Evolutionary conservation across 192 early-diverging fungal genomes (phyloP), one percentile per base, ranked within the genome.

Genomic region (Gamsiella multidivaricata): DNA sequence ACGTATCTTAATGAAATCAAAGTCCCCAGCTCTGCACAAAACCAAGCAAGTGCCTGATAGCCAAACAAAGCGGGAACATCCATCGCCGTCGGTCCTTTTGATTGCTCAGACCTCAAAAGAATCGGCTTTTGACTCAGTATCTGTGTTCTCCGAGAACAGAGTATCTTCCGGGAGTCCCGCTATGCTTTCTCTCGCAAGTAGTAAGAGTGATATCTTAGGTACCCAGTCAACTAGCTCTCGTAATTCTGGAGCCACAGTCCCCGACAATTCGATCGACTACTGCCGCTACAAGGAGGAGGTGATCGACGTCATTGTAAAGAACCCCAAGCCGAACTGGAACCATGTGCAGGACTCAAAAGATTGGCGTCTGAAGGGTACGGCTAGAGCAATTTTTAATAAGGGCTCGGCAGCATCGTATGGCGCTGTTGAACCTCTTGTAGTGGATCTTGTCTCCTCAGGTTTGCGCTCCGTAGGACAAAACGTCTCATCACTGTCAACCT

Each of bases 401-500:
- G 51, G 32, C 51, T n/a, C n/a, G n/a, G n/a, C n/a, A n/a, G n/a
- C n/a, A n/a, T n/a, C n/a, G n/a, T n/a, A n/a, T n/a, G n/a, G n/a
- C n/a, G n/a, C n/a, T n/a, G n/a, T n/a, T n/a, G n/a, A n/a, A n/a
- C 62, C 71, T 0, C 33, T 75, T 54, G 49, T 65, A 17, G 62
- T 75, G 9, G 71, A 66, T n/a, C 63, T 75, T 11, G 55, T 75
- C 29, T 61, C 71, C 1, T 73, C 70, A 34, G 70, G 70, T 23
- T n/a, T 65, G 15, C 61, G 70, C 5, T 51, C 70, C 2, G n/a
- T 47, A 20, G 54, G 18, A 2, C 49, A 64, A 25, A 37, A 41
- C 12, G 7, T 46, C n/a, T 5, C 45, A n/a, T 18, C 45, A 18
- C 45, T 46, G 45, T 6, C 45, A 46, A 18, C 45, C 45, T 46